Conservation (phyloP, 2,329 filamentous ascomycete species). For the Calonectria ilicicola region DNA sequence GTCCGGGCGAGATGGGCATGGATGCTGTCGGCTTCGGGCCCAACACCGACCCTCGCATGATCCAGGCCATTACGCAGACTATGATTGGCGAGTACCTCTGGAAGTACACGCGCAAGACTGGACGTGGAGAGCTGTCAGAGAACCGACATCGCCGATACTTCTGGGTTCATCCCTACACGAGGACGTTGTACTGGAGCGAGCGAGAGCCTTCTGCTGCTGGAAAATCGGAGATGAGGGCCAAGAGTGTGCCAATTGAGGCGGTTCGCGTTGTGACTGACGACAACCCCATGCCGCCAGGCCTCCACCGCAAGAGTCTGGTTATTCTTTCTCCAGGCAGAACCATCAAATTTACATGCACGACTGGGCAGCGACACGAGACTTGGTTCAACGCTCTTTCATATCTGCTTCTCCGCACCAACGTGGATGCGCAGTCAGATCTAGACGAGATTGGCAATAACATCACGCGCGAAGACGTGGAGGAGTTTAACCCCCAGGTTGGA, state of each 20-base stretch:
- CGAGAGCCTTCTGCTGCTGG: conserved; percentile 84
- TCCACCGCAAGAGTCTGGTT: conserved; percentile 93
- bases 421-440: conserved; percentile 71
- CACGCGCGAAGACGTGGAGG: conserved; percentile 73
- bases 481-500: conserved; percentile 81
- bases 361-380: conserved; percentile 93
- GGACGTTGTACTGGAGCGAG: conserved; percentile 97
- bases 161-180: conserved; percentile 98
- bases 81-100: conserved; percentile 99
- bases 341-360: conserved; percentile 94
- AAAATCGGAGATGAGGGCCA: conserved; percentile 80
- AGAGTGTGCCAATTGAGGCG: conserved; percentile 94
- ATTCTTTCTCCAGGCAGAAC: conserved; percentile 89
- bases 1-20: conserved; percentile 66
- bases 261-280: conserved; percentile 93
- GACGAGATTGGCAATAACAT: conserved; percentile 70
- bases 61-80: conserved; percentile 97
- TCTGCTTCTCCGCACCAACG: conserved; percentile 81
- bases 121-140: conserved; percentile 87
- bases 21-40: conserved; percentile 71
- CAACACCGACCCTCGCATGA: conserved; percentile 94
- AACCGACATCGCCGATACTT: conserved; percentile 96
- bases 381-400: conserved; percentile 99
- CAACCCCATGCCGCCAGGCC: conserved; percentile 93
- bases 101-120: conserved; percentile 97